Evolutionary conservation across 805 yeast genomes (phyloP), one percentile per base, ranked within the genome.

Genomic region (Komagataella ulmi): DNA sequence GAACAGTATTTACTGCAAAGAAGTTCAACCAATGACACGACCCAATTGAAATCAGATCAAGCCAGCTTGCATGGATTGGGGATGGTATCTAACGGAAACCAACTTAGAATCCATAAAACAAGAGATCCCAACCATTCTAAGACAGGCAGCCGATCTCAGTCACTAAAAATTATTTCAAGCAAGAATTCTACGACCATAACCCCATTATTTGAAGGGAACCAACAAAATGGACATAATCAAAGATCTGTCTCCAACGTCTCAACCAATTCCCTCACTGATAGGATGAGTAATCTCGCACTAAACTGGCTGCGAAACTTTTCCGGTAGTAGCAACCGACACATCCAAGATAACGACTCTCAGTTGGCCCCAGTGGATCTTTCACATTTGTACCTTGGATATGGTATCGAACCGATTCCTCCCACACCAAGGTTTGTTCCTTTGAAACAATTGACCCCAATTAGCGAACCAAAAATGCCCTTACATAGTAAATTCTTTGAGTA

Each of bases 401-500:
- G 76, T 1, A 59, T 68, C 6, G 79, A 76, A 47, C 75, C 74
- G 17, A 67, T 65, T 50, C 88, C 90, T 2, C 68, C 70, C 44
- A 76, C 87, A 0, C 81, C 87, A 6, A 67, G 84, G 23, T 82
- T 74, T 56, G 65, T 56, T 7, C 65, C 67, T n/a, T 52, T 56
- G n/a, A 58, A 56, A 18, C 54, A 62, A 36, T 65, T 63, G 7
- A 58, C 63, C n/a, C 78, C 80, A 2, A 67, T 66, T 4, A 30
- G 40, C 14, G 40, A 30, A 10, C 23, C 46, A 17, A 17, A 7
- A 17, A 59, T 84, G 3, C 85, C 88, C 1, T 63, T 79, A 8
- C 71, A 71, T 3, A 81, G 88, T 7, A 77, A 79, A 6, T 84
- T 86, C 58, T 76, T 85, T 55, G 86, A 83, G 50, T 86, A 83